Percentiles rank a stretch among this genome's conserved stretches.
Conservation (phyloP, 2,329 filamentous ascomycete species). For the Didymella glomerata region DNA sequence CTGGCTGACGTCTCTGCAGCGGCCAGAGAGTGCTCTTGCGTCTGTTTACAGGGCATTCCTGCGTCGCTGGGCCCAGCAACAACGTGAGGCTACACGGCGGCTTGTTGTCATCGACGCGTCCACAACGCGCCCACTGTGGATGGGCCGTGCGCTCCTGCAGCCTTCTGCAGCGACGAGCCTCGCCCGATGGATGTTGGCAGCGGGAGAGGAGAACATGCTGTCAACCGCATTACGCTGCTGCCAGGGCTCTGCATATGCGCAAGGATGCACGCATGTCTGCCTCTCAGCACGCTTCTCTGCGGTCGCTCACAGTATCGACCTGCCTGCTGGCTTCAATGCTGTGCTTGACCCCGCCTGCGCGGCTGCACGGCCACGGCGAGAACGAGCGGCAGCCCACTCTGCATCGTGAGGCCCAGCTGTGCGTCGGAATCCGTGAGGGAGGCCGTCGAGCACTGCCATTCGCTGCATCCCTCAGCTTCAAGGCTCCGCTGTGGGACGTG, state of each 20-base stretch:
- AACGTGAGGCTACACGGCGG: constrained; percentile 11
- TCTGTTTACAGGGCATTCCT: constrained; percentile 8
- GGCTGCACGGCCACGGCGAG: constrained; percentile 28
- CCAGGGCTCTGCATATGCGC: constrained; percentile 17
- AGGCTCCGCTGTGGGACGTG: constrained; percentile 33
- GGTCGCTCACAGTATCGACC: constrained; percentile 2
- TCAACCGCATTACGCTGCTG: constrained; percentile 11
- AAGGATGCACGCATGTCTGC: background rate
- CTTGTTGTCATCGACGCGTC: constrained; percentile 19
- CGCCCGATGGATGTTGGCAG: constrained; percentile 9
- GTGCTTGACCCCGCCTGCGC: constrained; percentile 25
- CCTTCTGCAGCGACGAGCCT: constrained; percentile 6
- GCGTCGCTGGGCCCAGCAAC: background rate
- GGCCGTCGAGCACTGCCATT: constrained; percentile 29
- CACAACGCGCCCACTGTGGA: constrained; percentile 5
- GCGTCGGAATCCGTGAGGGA: constrained; percentile 23
- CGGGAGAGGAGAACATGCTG: background rate
- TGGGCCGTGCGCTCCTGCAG: background rate
- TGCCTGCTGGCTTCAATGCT: constrained; percentile 7
- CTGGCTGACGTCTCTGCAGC: constrained; percentile 7
- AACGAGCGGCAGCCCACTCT: constrained; percentile 26
- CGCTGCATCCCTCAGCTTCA: constrained; percentile 28
- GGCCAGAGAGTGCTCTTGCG: constrained; percentile 9
- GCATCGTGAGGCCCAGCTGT: constrained; percentile 24
- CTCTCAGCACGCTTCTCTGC: constrained; percentile 1